These are phyloP conservation scores for Achlya hypogyna DNA, from an alignment of 352 stramenopile genomes.

Conservation along the genomic window DNA sequence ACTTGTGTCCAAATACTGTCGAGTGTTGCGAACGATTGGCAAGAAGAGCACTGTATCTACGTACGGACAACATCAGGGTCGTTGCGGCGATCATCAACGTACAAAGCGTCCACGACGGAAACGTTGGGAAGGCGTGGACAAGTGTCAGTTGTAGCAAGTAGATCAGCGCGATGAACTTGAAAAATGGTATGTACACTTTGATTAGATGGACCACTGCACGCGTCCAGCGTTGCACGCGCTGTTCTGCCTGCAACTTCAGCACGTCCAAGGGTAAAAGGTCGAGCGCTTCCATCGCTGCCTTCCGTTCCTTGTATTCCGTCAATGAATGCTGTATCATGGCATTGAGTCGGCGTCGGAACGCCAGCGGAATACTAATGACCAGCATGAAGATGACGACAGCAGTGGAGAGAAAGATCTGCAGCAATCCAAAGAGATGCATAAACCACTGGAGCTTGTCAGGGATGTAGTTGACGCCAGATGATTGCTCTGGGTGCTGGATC, in stretches of 20 bases:
- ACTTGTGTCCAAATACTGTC: background rate
- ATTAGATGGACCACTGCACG: background rate
- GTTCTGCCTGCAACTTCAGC: background rate
- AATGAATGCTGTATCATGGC: background rate
- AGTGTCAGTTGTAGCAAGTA: background rate
- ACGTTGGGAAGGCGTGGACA: background rate
- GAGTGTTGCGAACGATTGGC: background rate
- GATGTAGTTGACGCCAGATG: background rate
- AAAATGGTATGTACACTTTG: background rate
- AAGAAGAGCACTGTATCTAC: background rate
- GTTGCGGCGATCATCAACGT: background rate
- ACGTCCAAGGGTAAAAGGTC: background rate
- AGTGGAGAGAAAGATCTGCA: slow-evolving; percentile 11
- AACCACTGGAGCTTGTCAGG: background rate
- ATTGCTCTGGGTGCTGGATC: background rate
- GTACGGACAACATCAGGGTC: background rate
- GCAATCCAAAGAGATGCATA: background rate
- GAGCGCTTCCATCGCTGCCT: background rate
- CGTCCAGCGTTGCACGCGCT: background rate
- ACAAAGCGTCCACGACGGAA: slow-evolving; percentile 5
- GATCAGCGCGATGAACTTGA: background rate
- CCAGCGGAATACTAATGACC: slow-evolving; percentile 6
- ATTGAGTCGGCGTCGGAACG: slow-evolving; percentile 11
- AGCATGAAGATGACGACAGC: slow-evolving; percentile 9
- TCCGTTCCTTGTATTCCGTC: background rate